Base-by-base conservation (phyloP, 352 stramenopile genomes). In the Pythium aristosporum region DNA sequence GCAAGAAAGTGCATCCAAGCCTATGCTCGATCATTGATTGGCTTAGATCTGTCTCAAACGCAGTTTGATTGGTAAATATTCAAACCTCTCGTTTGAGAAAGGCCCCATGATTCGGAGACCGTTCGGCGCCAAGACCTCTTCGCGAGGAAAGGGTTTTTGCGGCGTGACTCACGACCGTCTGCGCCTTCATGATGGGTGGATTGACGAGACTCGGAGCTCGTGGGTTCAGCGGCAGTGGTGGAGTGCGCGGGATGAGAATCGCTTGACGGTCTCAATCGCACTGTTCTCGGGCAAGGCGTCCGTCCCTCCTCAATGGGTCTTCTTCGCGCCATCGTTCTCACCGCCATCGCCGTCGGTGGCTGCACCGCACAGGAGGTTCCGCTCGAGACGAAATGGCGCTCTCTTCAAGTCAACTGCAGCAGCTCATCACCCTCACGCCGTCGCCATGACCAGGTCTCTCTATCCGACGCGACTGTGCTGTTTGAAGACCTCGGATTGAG, bases 401-500 rank as follows among this genome's bases (percentile, higher is more conserved):
- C 43, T 10, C 53, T 68, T 8, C 53, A 34, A 23, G 52, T 8
- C 8, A 61, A 67, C 21, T 50, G 42, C 21, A 28, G 1, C 18
- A 28, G 1, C 18, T 30, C 21, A 1, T 20, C 18, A 15, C 21
- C 18, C 8, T 2, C 9, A 25, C 12, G 25, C 3, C 18, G 5
- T 23, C 34, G 23, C 25, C 6, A 42, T 4, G 2, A 34, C n/a
- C 0, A 28, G 4, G 50, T 43, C 11, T 48, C 21, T 10, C 18
- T 65, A 2, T 9, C 43, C 5, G 49, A 56, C 9, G 63, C 57
- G 7, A 25, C 18, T 1, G 20, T 23, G 15, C n/a, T 65, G 2
- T 56, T 70, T 11, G 56, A 70, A 4, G 15, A 41, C 1, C 16
- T 63, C 5, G 48, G 57, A 57, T 57, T 72, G n/a, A 15, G 44